Percentiles rank a stretch among this genome's conserved stretches.
phyloP scores from a whole-genome alignment of 1,284 basidiomycete genomes.

The Tilletia horrida region DNA sequence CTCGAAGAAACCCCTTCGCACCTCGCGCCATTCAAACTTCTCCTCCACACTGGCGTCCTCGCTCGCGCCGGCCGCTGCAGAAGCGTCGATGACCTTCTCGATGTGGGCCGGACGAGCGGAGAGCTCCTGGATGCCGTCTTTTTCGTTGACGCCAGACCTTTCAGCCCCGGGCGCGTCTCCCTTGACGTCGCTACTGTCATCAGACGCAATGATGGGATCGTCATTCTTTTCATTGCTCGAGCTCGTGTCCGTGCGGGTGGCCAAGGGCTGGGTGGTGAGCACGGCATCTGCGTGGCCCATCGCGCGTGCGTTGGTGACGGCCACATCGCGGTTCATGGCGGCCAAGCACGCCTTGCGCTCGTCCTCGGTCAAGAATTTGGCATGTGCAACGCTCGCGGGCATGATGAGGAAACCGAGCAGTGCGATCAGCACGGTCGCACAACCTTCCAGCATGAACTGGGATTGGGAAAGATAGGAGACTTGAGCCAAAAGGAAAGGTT shows the following conservation, averaged over 20 bases:
- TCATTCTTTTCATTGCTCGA: not conserved
- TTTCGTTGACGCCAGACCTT: not conserved
- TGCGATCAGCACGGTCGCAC: constrained; percentile 56
- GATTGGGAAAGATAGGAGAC: not conserved
- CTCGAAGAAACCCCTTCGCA: constrained; percentile 33
- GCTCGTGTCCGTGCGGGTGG: constrained; percentile 57
- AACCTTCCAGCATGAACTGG: constrained; percentile 59
- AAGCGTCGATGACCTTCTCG: not conserved
- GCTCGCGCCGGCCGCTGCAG: constrained; percentile 3
- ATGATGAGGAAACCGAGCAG: constrained; percentile 57
- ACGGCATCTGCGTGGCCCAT: constrained; percentile 64
- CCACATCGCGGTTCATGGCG: constrained; percentile 73
- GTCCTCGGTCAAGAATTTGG: constrained; percentile 54
- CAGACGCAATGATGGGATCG: not conserved
- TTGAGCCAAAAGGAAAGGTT: not conserved
- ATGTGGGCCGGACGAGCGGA: not conserved
- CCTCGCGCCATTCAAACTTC: constrained; percentile 39
- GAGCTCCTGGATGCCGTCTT: not conserved
- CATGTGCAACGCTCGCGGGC: constrained; percentile 59
- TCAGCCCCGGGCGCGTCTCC: not conserved
- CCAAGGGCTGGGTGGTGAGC: constrained; percentile 72
- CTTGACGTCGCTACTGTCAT: not conserved
- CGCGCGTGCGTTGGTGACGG: constrained; percentile 81
- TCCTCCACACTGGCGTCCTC: constrained; percentile 24
- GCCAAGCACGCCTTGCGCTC: constrained; percentile 68